Base-by-base conservation (phyloP, 495 filamentous ascomycete genomes). In the Monascus purpureus region DNA sequence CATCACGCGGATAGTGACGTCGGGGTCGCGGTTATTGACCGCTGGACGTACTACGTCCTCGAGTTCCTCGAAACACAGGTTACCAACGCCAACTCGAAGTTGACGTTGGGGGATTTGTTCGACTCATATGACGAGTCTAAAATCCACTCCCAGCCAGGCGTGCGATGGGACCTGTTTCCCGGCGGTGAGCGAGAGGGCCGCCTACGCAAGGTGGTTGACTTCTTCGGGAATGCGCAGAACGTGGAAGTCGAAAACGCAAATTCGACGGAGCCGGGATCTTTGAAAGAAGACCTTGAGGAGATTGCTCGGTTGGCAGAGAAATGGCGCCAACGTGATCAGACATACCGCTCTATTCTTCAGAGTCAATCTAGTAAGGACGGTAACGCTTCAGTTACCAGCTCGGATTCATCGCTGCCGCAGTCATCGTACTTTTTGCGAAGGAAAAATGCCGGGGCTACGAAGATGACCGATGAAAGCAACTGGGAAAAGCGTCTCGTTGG, bases 1-100 rank as follows among this genome's bases (percentile, higher is more conserved):
- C 90, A 97, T 56, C 90, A 97, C 53, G 92, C 88, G 22, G 90
- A 97, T 58, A 90, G 88, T 53, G 90, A 97, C 49, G 82, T 97
- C 20, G 90, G 90, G 13, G 92, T 97, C 7, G 90, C 90, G 13
- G 90, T 97, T 31, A 97, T 97, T 43, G 90, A 97, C 54, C 78
- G 90, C 8, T 97, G 90, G 65, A 97, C 90, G 4, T 97, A 97
- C 57, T 96, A 93, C 55, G 93, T 93, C 46, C 80, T 97, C 29
- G 90, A 96, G 44, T 96, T 95, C 53, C 70, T 97, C 11, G 90
- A 97, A 52, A 82, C 75, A 1, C 77, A 93, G 48, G 82, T 95
- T 31, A 77, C 75, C 19, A 82, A 83, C 33, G 72, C 80, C 17
- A 76, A 70, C 43, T 80, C 72, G 38, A 92, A 95, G 47, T 70